phyloP scores from a whole-genome alignment of 2,329 filamentous ascomycete genomes.

The Arthrinium puccinioides region DNA sequence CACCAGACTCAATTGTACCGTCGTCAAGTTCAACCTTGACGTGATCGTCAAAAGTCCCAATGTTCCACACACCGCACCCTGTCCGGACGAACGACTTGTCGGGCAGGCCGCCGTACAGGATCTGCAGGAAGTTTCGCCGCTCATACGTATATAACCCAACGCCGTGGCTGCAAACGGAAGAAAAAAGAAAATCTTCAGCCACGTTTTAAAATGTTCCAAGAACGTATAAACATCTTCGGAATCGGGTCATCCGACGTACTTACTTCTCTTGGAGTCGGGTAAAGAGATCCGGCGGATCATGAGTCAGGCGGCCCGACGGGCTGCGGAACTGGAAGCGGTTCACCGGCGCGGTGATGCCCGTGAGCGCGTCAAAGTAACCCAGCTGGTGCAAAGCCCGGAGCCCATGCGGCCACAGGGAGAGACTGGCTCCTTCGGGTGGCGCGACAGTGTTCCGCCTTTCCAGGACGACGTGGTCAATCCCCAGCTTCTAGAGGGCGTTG shows the following conservation, averaged over 20 bases:
- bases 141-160: not conserved
- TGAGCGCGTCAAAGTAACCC: constrained; percentile 2
- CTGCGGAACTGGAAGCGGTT: not conserved
- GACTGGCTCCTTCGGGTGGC: constrained; percentile 8
- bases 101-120: constrained; percentile 3
- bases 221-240: too few relatives aligned
- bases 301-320: not conserved
- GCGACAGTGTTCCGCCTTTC: constrained; percentile 4
- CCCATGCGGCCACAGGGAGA: constrained; percentile 7
- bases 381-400: constrained; percentile 7
- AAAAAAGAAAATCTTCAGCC: too few relatives aligned
- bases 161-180: not conserved
- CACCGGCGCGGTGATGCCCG: too few relatives aligned
- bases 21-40: constrained; percentile 8
- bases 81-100: constrained; percentile 3
- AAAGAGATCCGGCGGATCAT: too few relatives aligned
- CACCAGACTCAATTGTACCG: constrained; percentile 7
- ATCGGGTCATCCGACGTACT: not conserved
- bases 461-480: constrained; percentile 10
- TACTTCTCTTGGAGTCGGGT: too few relatives aligned
- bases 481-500: constrained; percentile 7
- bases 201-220: too few relatives aligned
- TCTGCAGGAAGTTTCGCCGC: not conserved
- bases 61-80: constrained; percentile 1
- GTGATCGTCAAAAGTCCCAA: not conserved